Evolutionary conservation across 2,329 filamentous ascomycete species (phyloP).

Genomic region (Botrytis squamosa): DNA sequence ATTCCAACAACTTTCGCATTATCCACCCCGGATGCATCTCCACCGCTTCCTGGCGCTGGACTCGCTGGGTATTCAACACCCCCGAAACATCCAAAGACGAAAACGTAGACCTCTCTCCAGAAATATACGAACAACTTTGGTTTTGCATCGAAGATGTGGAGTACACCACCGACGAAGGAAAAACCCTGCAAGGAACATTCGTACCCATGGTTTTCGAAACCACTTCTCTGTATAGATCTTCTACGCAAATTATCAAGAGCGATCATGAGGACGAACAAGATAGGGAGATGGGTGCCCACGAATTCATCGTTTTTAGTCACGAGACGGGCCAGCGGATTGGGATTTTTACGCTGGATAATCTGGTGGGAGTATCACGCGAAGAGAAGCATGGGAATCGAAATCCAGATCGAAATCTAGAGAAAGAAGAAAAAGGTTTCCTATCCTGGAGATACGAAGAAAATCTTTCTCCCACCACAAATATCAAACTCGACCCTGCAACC

Average conservation of each 20-base stretch:
- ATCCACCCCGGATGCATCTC: constrained; percentile 57
- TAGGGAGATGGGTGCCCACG: neutral
- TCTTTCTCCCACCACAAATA: neutral
- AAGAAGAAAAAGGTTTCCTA: neutral
- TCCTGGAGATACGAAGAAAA: neutral
- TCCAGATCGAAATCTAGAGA: neutral
- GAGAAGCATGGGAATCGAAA: neutral
- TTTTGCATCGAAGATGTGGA: constrained; percentile 1
- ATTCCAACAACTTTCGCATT: constrained; percentile 26
- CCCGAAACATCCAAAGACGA: neutral
- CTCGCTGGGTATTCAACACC: neutral
- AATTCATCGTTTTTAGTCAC: neutral
- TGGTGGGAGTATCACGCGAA: neutral
- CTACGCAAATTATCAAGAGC: neutral
- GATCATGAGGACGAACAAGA: neutral
- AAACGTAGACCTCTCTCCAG: neutral
- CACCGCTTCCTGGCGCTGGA: constrained; percentile 56
- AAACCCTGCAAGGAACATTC: neutral
- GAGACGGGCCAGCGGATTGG: neutral
- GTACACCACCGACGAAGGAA: neutral
- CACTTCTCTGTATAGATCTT: neutral
- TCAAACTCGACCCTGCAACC: no score
- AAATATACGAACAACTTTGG: neutral
- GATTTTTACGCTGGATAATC: neutral
- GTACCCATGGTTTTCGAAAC: neutral